Evolutionary conservation across 306 rosid genomes (phyloP).

Genomic region (Quercus suber): DNA sequence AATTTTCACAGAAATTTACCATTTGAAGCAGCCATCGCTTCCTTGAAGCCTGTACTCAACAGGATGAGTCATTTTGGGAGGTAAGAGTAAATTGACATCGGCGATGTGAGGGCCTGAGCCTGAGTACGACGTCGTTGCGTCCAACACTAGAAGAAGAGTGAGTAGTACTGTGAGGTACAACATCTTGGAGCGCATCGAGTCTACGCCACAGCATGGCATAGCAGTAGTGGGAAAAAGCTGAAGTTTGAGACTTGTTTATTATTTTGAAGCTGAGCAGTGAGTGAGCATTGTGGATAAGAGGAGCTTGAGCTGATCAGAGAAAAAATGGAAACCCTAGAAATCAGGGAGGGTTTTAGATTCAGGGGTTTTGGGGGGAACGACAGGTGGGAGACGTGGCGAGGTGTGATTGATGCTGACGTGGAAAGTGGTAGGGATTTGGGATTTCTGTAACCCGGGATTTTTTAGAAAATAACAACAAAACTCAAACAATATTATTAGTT

Average conservation of each 20-base stretch:
- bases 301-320: background rate
- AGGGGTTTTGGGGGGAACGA: conserved; percentile 14
- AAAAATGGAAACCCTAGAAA: background rate
- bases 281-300: background rate
- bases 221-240: background rate
- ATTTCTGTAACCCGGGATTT: no score
- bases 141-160: conserved; percentile 9
- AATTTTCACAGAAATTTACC: conserved; percentile 28
- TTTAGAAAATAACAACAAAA: no score
- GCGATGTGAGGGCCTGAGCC: conserved; percentile 87
- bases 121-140: conserved; percentile 34
- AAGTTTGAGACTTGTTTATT: background rate
- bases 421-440: background rate
- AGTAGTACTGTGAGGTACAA: conserved; percentile 16
- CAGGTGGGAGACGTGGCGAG: conserved; percentile 9
- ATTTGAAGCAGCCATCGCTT: conserved; percentile 93
- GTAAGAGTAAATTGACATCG: conserved; percentile 74
- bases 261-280: background rate
- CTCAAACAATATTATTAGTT: no score
- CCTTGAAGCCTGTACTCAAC: conserved; percentile 89
- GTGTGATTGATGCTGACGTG: background rate
- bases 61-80: conserved; percentile 79
- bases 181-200: conserved; percentile 21
- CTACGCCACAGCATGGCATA: background rate
- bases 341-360: conserved; percentile 4